Evolutionary conservation across 1,284 basidiomycete species (phyloP).

Genomic region (Cutaneotrichosporon mucoides): DNA sequence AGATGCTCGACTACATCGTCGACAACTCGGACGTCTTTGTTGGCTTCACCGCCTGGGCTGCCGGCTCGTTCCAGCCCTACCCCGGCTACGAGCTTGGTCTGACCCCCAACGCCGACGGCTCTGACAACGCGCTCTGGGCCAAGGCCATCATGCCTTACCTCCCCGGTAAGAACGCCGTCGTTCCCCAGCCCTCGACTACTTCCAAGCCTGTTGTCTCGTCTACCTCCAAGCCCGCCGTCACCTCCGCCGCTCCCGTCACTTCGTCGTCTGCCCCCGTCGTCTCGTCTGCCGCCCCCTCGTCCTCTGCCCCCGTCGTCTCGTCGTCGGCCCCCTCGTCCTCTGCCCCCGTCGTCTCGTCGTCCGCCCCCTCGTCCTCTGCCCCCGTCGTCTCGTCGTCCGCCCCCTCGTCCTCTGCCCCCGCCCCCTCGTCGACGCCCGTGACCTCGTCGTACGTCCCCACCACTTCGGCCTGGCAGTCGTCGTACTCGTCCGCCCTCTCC

Average conservation of each 20-base stretch:
- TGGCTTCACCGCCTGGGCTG: constrained; percentile 57
- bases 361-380: background rate
- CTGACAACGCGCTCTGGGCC: constrained; percentile 31
- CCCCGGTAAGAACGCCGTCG: constrained; percentile 19
- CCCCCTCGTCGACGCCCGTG: background rate
- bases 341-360: background rate
- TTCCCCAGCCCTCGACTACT: background rate
- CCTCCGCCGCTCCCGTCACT: background rate
- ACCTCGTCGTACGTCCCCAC: background rate
- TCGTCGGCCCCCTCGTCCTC: background rate
- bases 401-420: background rate
- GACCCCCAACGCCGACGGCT: constrained; percentile 26
- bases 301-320: background rate
- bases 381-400: background rate
- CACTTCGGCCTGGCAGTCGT: background rate
- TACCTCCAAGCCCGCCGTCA: background rate
- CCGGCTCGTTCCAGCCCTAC: constrained; percentile 31
- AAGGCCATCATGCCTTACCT: constrained; percentile 36
- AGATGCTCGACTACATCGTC: constrained; percentile 55
- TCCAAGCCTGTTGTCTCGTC: constrained; percentile 1
- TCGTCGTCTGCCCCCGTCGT: background rate
- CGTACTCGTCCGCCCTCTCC: background rate
- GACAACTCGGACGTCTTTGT: constrained; percentile 52
- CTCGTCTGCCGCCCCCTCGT: background rate
- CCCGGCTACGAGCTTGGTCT: constrained; percentile 31